Conservation (phyloP, 495 filamentous ascomycete genomes). For the Aspergillus ostianus region DNA sequence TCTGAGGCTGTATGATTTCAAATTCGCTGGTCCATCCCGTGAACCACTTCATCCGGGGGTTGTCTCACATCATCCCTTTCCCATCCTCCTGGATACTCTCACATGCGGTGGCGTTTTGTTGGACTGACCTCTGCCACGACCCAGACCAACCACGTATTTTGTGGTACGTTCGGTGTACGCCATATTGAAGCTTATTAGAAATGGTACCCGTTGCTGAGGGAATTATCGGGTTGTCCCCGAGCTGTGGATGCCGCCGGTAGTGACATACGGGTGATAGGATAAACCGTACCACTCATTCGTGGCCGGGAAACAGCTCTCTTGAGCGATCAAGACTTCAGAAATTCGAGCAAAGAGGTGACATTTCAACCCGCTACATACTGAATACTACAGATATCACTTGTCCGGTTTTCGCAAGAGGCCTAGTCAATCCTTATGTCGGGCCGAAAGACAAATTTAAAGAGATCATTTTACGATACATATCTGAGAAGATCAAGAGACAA, state of each 20-base stretch:
- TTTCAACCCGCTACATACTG: neutral
- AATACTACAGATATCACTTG: neutral
- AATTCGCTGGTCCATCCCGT: neutral
- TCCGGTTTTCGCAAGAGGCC: neutral
- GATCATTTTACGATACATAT: no score
- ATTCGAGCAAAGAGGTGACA: neutral
- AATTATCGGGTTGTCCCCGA: neutral
- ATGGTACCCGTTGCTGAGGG: neutral
- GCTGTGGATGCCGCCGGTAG: neutral
- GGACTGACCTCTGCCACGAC: neutral
- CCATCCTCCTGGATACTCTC: neutral
- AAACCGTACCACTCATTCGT: neutral
- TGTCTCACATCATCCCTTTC: neutral
- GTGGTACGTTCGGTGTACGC: constrained; percentile 6
- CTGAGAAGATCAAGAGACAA: neutral
- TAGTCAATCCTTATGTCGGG: neutral
- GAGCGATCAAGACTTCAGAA: neutral
- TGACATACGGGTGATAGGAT: neutral
- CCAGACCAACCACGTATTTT: constrained; percentile 5
- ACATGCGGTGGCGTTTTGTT: neutral
- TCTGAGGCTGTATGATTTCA: neutral
- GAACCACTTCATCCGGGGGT: neutral
- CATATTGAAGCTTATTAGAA: neutral
- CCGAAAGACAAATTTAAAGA: neutral
- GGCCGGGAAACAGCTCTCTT: neutral